A percentile compares a stretch with the other conserved stretches of the same genome.
Evolutionary conservation across 1,284 basidiomycete genomes (phyloP).

Genomic region (Microbotryum violaceum): DNA sequence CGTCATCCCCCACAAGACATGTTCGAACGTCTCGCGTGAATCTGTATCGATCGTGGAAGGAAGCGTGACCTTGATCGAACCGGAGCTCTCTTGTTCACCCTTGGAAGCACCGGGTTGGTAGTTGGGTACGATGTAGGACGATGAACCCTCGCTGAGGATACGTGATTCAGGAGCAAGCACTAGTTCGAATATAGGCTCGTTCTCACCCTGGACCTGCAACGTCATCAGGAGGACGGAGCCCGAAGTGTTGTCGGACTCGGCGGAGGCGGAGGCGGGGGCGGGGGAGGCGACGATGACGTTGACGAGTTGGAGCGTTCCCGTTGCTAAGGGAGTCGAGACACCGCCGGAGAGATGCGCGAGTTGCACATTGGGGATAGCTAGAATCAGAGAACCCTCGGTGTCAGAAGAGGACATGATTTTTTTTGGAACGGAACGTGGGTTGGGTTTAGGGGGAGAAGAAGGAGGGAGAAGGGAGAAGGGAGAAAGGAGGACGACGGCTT

Average conservation of each 20-base stretch:
- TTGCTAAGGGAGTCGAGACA: background rate
- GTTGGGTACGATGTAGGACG: conserved; percentile 22
- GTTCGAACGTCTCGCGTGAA: conserved; percentile 18
- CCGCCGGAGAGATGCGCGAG: background rate
- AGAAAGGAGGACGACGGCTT: background rate
- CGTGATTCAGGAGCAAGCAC: conserved; percentile 3
- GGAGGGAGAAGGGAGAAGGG: background rate
- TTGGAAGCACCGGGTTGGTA: background rate
- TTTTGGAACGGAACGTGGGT: background rate
- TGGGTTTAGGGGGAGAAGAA: background rate
- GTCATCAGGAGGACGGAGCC: background rate
- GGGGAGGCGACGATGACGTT: background rate
- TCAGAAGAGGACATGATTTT: background rate
- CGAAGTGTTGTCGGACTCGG: background rate
- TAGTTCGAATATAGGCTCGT: conserved; percentile 12
- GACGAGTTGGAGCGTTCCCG: background rate
- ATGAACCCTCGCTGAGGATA: conserved; percentile 4
- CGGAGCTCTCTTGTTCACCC: background rate
- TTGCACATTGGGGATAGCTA: background rate
- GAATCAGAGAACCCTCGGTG: background rate
- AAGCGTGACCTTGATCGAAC: conserved; percentile 13
- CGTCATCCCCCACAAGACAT: conserved; percentile 6
- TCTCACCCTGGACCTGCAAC: background rate
- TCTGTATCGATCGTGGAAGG: background rate
- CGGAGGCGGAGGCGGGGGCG: background rate